Conservation (phyloP, 2,329 filamentous ascomycete genomes). For the Septoria linicola region DNA sequence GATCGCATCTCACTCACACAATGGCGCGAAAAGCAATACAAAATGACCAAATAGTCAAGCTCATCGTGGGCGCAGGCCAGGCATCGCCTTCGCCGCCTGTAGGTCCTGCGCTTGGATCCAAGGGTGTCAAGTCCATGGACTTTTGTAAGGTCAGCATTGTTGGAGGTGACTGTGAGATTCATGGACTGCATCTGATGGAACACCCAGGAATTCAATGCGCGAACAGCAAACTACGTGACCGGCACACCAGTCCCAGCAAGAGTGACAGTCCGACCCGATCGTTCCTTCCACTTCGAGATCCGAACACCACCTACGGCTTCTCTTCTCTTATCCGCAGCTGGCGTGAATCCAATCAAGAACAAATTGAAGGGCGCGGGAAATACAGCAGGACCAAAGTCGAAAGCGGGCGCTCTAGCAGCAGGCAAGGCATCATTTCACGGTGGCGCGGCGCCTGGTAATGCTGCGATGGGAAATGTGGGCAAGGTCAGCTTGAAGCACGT, state of each 20-base stretch:
- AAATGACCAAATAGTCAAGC: conserved; percentile 79
- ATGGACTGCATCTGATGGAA: conserved; percentile 8
- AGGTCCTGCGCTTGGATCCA: conserved; percentile 91
- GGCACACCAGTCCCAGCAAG: conserved; percentile 88
- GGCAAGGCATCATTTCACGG: conserved; percentile 39
- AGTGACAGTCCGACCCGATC: conserved; percentile 88
- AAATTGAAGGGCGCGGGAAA: conserved; percentile 69
- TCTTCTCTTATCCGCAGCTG: conserved; percentile 79
- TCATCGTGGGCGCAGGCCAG: conserved; percentile 95
- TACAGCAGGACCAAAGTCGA: conserved; percentile 47
- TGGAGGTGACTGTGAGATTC: neutral
- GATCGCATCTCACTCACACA: conserved; percentile 16
- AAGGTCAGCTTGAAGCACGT: conserved; percentile 90
- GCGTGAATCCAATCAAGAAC: conserved; percentile 71
- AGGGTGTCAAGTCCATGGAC: conserved; percentile 99
- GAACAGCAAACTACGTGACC: conserved; percentile 73
- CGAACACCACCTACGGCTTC: conserved; percentile 90
- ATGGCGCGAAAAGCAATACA: conserved; percentile 61
- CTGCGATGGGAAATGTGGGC: conserved; percentile 76
- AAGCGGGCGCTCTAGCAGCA: conserved; percentile 37
- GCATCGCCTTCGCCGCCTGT: conserved; percentile 93
- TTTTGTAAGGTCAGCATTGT: conserved; percentile 85
- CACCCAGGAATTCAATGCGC: conserved; percentile 29
- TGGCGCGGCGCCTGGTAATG: conserved; percentile 47
- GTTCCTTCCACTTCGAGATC: conserved; percentile 88